A percentile compares a stretch with the other conserved stretches of the same genome.
These are phyloP conservation scores for Aethionema arabicum DNA, from an alignment of 345 rosid genomes.

Conservation along the genomic window DNA sequence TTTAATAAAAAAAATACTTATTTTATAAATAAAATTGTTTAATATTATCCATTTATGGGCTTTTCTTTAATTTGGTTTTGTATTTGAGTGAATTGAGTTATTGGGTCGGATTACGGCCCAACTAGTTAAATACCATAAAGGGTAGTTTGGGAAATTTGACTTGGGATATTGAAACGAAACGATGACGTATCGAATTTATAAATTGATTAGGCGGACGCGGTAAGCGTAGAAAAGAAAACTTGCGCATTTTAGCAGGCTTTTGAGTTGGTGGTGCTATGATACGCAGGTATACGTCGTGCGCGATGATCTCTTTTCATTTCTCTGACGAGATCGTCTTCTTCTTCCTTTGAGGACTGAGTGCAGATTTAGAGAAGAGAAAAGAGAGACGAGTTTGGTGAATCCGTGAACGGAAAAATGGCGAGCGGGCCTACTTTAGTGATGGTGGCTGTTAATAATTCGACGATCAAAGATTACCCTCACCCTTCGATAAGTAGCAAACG, in stretches of 20 bases:
- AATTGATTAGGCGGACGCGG: background rate
- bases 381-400: background rate
- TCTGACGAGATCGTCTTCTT: background rate
- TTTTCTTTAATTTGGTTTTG: no score
- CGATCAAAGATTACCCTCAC: constrained; percentile 63
- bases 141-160: constrained; percentile 8
- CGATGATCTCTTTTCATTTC: background rate
- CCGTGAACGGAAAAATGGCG: constrained; percentile 25
- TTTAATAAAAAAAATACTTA: background rate
- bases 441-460: constrained; percentile 77
- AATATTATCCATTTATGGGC: no score
- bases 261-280: background rate
- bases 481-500: constrained; percentile 83
- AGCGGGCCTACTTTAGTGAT: constrained; percentile 64
- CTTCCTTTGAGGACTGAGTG: background rate
- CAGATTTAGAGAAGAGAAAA: background rate
- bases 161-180: no score
- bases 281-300: background rate
- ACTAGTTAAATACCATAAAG: background rate
- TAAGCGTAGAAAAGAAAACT: background rate
- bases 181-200: background rate
- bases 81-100: no score
- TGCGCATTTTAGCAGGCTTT: constrained; percentile 11
- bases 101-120: no score
- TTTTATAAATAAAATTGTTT: no score